Evolutionary conservation across 257 asterid species (phyloP).

Genomic region (Striga asiatica): DNA sequence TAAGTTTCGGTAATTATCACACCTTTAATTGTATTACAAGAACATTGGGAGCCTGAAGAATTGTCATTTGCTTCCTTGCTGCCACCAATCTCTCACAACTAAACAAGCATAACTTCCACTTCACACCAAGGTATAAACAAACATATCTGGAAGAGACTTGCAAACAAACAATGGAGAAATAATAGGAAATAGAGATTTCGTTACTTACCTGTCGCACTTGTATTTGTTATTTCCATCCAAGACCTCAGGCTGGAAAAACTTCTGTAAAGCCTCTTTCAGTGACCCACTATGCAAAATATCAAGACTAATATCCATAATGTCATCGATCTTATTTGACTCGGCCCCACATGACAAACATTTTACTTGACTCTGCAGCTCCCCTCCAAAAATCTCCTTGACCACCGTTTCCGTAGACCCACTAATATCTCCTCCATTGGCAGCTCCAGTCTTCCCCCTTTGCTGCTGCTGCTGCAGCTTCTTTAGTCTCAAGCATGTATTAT

Average conservation of each 20-base stretch:
- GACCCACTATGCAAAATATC: slow-evolving; percentile 82
- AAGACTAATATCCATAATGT: slow-evolving; percentile 95
- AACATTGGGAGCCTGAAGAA: slow-evolving; percentile 90
- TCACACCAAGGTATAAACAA: slow-evolving; percentile 6
- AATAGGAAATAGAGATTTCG: not conserved
- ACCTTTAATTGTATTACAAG: slow-evolving; percentile 98
- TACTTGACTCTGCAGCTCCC: slow-evolving; percentile 87
- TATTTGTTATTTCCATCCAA: slow-evolving; percentile 92
- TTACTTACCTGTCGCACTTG: slow-evolving; percentile 82
- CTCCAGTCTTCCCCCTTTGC: slow-evolving; percentile 42
- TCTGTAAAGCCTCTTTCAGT: slow-evolving; percentile 71
- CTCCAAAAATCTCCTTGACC: slow-evolving; percentile 92
- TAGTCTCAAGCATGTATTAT: slow-evolving; percentile 79
- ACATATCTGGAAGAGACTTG: slow-evolving; percentile 1
- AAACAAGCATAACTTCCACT: slow-evolving; percentile 32
- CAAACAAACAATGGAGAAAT: slow-evolving; percentile 3
- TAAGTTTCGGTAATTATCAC: slow-evolving; percentile 5
- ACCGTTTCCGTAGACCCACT: slow-evolving; percentile 53
- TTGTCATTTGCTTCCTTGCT: slow-evolving; percentile 94
- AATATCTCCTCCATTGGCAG: slow-evolving; percentile 38
- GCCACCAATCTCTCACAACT: slow-evolving; percentile 94
- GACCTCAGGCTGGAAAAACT: slow-evolving; percentile 81
- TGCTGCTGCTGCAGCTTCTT: slow-evolving; percentile 69
- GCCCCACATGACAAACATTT: slow-evolving; percentile 93
- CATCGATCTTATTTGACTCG: slow-evolving; percentile 94